Base-by-base conservation (phyloP, 768 basidiomycete species). In the Agaricus bisporus region DNA sequence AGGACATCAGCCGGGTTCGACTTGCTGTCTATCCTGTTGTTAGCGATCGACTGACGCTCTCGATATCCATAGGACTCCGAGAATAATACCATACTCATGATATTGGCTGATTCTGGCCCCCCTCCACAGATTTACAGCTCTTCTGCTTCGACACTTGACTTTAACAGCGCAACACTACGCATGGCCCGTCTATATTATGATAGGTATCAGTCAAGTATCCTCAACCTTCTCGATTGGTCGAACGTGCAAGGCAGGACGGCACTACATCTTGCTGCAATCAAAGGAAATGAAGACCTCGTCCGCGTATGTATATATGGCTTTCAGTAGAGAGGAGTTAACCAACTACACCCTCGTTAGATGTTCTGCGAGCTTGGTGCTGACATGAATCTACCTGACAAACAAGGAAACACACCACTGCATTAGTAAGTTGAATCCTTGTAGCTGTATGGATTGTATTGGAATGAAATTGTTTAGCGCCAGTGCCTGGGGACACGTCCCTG, bases 351-450 rank as follows among this genome's bases (percentile, higher is more conserved):
- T 54, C 41, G 52, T 28, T 61, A 93, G 92, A 91, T 94, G 84
- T 74, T 95, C 41, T 92, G 88, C 66, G 92, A 95, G 70, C 71
- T 93, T 17, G 91, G 85, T 5, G 95, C 94, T 25, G 95, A 97
- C 69, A 77, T 87, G 59, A 88, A 97, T 69, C 70, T 98, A 48
- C 77, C 93, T 10, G 95, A 98, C 71, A 83, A 92, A 57, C 83
- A 88, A 70, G 95, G 95, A 43, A 95, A 97, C 61, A 91, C 92
- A 1, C 84, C 95, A 29, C 70, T 98, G 51, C 95, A 98, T 68
- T 94, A 94, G 92, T 95, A 65, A 70, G 90, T 73, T 29, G 47
- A 52, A 32, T 28, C 48, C 48, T 11, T 58, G 25, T 47, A 17
- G 25, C 9, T 15, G 41, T 56, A 18, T 46, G 32, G 41, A 46